Evolutionary conservation across 1,139 yeast species (phyloP).

Genomic region (Debaryomycetaceae sp.): DNA sequence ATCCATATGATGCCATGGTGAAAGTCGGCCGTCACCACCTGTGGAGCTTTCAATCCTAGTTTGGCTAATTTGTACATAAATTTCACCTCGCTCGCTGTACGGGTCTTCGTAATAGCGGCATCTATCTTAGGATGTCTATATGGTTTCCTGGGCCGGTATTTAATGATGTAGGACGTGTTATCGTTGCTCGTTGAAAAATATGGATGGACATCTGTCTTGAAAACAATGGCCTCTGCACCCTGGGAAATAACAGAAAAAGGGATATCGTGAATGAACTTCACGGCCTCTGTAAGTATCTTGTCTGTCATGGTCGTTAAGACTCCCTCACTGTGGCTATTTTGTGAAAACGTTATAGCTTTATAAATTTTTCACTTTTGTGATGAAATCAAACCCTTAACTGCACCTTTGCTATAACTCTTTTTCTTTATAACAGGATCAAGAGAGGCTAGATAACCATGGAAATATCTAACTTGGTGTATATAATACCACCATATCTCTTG

Average conservation of each 20-base stretch:
- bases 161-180: slow-evolving; percentile 53
- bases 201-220: slow-evolving; percentile 65
- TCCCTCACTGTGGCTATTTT: neutral
- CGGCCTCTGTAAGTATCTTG: slow-evolving; percentile 37
- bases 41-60: slow-evolving; percentile 64
- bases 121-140: slow-evolving; percentile 88
- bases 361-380: neutral
- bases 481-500: slow-evolving; percentile 45
- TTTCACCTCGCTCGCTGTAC: slow-evolving; percentile 85
- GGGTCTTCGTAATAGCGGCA: slow-evolving; percentile 65
- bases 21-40: slow-evolving; percentile 69
- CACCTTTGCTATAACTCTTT: too few species aligned
- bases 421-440: neutral
- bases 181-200: slow-evolving; percentile 42
- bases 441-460: slow-evolving; percentile 3
- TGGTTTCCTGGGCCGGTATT: slow-evolving; percentile 84
- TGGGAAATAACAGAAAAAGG: slow-evolving; percentile 65
- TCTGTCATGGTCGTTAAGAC: slow-evolving; percentile 35
- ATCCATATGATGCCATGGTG: slow-evolving; percentile 83
- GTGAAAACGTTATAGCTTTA: neutral
- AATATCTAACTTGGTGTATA: slow-evolving; percentile 20
- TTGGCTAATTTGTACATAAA: slow-evolving; percentile 59
- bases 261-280: slow-evolving; percentile 42
- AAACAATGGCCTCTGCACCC: slow-evolving; percentile 95
- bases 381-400: neutral